These are phyloP conservation scores for Penicillium tannophilum DNA, from an alignment of 495 filamentous ascomycete species.

Conservation along the genomic window DNA sequence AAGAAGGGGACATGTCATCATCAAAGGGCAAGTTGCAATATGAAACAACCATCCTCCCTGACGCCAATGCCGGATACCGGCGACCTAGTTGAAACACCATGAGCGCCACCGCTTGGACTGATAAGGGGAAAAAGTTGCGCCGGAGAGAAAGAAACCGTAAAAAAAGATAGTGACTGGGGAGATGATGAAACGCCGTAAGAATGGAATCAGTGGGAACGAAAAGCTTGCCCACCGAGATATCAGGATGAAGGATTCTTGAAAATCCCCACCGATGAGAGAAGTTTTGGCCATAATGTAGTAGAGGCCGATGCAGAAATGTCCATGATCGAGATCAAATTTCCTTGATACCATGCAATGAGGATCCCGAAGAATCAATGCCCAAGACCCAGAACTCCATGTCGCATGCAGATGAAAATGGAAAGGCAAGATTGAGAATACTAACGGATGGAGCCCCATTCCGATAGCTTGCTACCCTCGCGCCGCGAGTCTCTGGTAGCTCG, in stretches of 20 bases:
- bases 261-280: neutral
- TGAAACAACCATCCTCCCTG: constrained; percentile 13
- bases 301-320: constrained; percentile 33
- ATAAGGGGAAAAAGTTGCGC: constrained; percentile 18
- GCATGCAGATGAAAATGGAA: constrained; percentile 36
- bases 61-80: constrained; percentile 30
- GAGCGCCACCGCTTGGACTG: constrained; percentile 42
- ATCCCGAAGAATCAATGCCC: constrained; percentile 16
- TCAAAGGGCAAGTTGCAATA: constrained; percentile 16
- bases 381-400: constrained; percentile 41
- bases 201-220: neutral
- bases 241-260: neutral
- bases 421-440: constrained; percentile 8
- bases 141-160: constrained; percentile 17
- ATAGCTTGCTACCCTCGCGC: constrained; percentile 57
- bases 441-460: constrained; percentile 45
- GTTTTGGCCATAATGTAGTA: constrained; percentile 27
- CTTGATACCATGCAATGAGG: constrained; percentile 31
- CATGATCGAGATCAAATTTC: constrained; percentile 17
- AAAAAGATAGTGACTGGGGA: constrained; percentile 1
- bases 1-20: constrained; percentile 23
- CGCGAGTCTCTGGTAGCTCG: constrained; percentile 56
- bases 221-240: neutral
- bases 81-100: constrained; percentile 36
- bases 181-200: neutral